A percentile compares a stretch with the other conserved stretches of the same genome.
Conservation (phyloP, 176 grass and related monocot species). For the Melocanna baccifera region DNA sequence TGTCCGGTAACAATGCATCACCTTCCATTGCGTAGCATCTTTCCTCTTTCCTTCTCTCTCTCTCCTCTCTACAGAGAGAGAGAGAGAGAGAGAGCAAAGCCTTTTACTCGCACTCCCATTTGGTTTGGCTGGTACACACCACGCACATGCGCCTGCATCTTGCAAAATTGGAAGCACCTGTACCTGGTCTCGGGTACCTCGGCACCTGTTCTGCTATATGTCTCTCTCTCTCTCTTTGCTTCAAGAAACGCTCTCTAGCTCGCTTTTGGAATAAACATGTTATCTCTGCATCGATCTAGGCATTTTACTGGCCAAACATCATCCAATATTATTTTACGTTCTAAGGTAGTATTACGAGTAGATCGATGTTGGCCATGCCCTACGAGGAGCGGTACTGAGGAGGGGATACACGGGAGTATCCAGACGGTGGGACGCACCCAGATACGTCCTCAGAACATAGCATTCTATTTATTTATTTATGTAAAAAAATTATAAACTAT, state of each 20-base stretch:
- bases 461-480: no score
- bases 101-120: background rate
- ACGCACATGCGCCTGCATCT: background rate
- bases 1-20: background rate
- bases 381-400: background rate
- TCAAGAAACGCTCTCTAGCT: background rate
- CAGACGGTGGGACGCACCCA: no score
- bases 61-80: background rate
- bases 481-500: no score
- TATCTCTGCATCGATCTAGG: background rate
- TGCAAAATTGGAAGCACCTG: background rate
- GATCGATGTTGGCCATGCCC: no score
- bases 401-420: no score
- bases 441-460: rapidly evolving
- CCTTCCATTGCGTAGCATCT: background rate
- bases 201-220: background rate
- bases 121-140: background rate
- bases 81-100: background rate
- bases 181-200: background rate
- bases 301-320: background rate
- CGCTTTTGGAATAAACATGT: background rate
- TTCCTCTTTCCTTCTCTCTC: background rate
- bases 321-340: background rate
- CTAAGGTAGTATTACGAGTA: background rate
- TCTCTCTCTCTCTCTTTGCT: background rate